These are phyloP conservation scores for Cyclanthera cordifolia DNA, from an alignment of 306 rosid genomes.

Conservation along the genomic window DNA sequence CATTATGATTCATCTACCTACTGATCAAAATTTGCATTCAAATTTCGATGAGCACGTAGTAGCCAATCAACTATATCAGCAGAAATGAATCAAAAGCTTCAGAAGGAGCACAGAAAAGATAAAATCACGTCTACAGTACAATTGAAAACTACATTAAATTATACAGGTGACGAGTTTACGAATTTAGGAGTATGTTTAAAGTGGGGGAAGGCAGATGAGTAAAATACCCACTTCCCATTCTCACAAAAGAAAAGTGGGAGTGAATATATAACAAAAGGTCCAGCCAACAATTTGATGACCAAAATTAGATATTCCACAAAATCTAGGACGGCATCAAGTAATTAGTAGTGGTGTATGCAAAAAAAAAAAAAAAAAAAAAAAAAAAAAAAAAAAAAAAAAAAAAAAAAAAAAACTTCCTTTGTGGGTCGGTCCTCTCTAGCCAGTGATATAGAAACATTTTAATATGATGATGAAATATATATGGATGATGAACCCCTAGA, in stretches of 20 bases:
- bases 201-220: no score
- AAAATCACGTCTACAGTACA: background rate
- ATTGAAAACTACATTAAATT: background rate
- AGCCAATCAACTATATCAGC: background rate
- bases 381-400: slow-evolving; percentile 10
- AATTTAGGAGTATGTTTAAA: background rate
- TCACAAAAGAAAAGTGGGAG: background rate
- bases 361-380: no score
- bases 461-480: background rate
- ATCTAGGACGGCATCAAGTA: slow-evolving; percentile 1
- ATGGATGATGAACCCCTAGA: slow-evolving; percentile 4
- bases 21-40: no score
- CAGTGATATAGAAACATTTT: slow-evolving; percentile 3
- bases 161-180: background rate
- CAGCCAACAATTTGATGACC: background rate
- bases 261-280: background rate
- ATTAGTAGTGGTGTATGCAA: slow-evolving; percentile 3
- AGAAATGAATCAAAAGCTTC: background rate
- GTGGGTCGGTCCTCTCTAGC: background rate
- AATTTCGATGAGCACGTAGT: no score
- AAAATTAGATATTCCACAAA: background rate
- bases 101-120: background rate
- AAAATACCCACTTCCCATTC: background rate
- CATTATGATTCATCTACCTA: no score
- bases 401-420: no score